These are phyloP conservation scores for Cryphonectria naterciae DNA, from an alignment of 2,329 filamentous ascomycete genomes.

Conservation along the genomic window DNA sequence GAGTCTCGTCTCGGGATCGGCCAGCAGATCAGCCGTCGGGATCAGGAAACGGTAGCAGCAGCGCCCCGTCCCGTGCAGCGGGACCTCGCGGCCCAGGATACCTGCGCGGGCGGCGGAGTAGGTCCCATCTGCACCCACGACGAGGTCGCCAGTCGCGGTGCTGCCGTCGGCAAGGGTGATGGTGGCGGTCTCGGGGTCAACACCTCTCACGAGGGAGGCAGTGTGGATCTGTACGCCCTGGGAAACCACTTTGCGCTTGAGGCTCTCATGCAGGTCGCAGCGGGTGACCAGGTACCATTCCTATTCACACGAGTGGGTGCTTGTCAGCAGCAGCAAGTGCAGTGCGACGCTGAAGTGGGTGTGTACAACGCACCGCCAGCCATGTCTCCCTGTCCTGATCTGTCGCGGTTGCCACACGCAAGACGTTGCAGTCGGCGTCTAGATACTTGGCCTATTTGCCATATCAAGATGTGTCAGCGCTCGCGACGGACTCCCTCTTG, in stretches of 20 bases:
- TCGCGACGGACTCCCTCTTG: not conserved
- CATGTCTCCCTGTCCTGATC: constrained; percentile 15
- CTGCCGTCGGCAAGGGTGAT: constrained; percentile 19
- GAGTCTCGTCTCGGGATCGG: constrained; percentile 12
- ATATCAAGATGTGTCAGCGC: not conserved
- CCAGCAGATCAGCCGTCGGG: constrained; percentile 14
- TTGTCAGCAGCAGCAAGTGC: not conserved
- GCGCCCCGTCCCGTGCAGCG: constrained; percentile 13
- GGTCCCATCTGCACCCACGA: constrained; percentile 25
- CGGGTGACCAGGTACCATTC: constrained; percentile 24
- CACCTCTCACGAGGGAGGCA: not conserved
- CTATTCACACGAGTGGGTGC: not conserved
- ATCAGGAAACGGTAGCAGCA: constrained; percentile 26
- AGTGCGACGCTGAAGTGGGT: not conserved
- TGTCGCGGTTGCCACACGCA: not conserved
- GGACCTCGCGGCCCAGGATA: constrained; percentile 9
- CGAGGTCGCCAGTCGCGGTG: constrained; percentile 23
- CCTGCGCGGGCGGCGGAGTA: constrained; percentile 20
- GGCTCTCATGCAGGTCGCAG: constrained; percentile 22
- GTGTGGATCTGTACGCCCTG: constrained; percentile 25
- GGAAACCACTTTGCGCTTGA: constrained; percentile 20
- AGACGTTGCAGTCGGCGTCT: constrained; percentile 13
- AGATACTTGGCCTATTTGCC: constrained; percentile 21
- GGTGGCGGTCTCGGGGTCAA: constrained; percentile 23
- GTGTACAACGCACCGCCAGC: constrained; percentile 20